phyloP scores from a whole-genome alignment of 257 asterid genomes.

The Solanum arcanum region DNA sequence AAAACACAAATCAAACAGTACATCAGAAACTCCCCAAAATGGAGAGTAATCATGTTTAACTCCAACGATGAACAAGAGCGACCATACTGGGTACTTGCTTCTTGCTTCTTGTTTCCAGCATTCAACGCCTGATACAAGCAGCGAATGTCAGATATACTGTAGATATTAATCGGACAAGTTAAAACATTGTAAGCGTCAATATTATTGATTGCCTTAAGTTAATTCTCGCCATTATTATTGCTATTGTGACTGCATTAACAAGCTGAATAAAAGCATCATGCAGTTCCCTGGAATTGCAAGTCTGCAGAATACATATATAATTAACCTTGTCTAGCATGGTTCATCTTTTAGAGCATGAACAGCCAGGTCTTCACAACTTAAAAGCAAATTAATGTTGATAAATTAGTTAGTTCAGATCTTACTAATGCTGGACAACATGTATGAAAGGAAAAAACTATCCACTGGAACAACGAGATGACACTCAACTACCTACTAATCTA shows the following conservation, averaged over 20 bases:
- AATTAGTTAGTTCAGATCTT: not conserved
- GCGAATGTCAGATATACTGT: not conserved
- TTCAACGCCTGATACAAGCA: conserved; percentile 7
- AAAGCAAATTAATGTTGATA: not conserved
- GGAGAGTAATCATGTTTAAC: conserved; percentile 6
- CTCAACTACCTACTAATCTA: not conserved
- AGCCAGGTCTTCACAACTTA: not conserved
- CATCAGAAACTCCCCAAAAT: not conserved
- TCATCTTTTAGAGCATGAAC: not conserved
- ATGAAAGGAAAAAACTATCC: not conserved
- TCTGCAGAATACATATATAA: not conserved
- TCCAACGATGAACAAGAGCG: not conserved
- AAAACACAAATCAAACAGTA: not conserved
- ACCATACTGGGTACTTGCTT: not conserved
- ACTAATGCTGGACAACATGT: not conserved
- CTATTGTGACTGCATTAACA: not conserved
- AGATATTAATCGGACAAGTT: not conserved
- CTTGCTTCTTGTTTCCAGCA: not conserved
- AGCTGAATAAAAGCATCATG: not conserved
- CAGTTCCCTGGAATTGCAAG: not conserved
- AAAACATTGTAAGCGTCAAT: not conserved
- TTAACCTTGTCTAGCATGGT: not conserved
- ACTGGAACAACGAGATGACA: not conserved
- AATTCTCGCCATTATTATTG: not conserved
- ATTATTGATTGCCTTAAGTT: not conserved